Evolutionary conservation across 306 rosid genomes (phyloP), one percentile per base, ranked within the genome.

Genomic region (Pterocarpus macrocarpus): DNA sequence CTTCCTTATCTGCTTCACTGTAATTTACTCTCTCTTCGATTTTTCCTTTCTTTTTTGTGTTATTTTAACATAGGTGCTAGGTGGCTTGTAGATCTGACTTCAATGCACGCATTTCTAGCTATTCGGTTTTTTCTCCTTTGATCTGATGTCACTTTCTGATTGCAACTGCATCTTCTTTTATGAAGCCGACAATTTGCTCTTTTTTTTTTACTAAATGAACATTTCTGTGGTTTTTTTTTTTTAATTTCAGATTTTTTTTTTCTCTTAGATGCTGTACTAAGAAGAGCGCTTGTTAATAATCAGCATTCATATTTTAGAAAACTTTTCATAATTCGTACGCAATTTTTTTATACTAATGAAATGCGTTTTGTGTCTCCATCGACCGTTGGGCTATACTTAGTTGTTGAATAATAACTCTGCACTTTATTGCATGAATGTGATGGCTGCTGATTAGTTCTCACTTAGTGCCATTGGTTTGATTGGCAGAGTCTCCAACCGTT

Each of bases 41-140:
- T 49, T 64, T 16, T 64, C 8, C 5, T 11, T 32, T 10, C 15
- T 17, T 28, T 36, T 35, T 62, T 33, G 12, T 28, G 1, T 9
- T 49, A 66, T 14, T 44, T 53, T 33, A 14, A 44, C 14, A 11
- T 34, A 28, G 79, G 45, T 73, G 56, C 78, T 58, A 17, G n/a
- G 58, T 61, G 69, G 15, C 76, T 57, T 69, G 39, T 86, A 82
- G 90, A 89, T 89, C 92, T 86, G 85, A 67, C 80, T 45, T 64
- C 83, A 78, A 39, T 78, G 81, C 67, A 17, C 45, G 15, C 67
- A 8, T 57, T 75, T 41, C 56, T 65, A 35, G 13, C 35, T 68
- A 11, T 58, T 81, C 50, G n/a, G 58, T 79, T 57, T 62, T 63
- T 64, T 82, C 8, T 38, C 47, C 39, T 34, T 49, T 56, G 71